Conservation (phyloP, 306 rosid species). For the Pyrus betulifolia region DNA sequence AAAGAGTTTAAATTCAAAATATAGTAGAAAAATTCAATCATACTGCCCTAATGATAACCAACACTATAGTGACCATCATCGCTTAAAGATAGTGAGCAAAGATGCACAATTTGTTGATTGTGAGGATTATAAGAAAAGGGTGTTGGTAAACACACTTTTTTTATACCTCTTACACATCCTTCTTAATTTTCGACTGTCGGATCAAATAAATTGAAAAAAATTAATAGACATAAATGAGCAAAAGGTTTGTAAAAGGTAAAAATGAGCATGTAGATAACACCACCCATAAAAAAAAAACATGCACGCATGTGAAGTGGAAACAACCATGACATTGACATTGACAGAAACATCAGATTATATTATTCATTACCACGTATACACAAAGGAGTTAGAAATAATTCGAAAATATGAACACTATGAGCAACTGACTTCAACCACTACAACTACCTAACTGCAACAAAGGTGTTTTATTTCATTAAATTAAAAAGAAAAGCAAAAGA, state of each 20-base stretch:
- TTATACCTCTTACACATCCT: too few relatives aligned
- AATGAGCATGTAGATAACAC: too few relatives aligned
- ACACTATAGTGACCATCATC: not conserved
- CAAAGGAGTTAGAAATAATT: not conserved
- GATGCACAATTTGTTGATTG: too few relatives aligned
- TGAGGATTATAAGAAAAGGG: too few relatives aligned
- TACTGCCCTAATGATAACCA: too few relatives aligned
- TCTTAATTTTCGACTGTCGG: rapidly evolving
- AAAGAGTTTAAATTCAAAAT: too few relatives aligned
- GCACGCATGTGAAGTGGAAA: not conserved
- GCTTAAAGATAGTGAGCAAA: not conserved
- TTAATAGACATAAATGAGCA: too few relatives aligned
- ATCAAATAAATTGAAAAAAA: too few relatives aligned
- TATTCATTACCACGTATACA: not conserved
- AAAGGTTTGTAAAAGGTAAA: too few relatives aligned
- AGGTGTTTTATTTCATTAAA: conserved; percentile 17
- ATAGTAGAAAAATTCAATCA: too few relatives aligned
- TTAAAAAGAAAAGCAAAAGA: not conserved
- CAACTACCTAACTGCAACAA: conserved; percentile 25
- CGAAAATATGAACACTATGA: not conserved
- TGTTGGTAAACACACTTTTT: too few relatives aligned
- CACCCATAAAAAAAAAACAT: not conserved
- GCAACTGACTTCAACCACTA: conserved; percentile 12
- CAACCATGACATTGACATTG: not conserved
- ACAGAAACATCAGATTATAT: not conserved